These are phyloP conservation scores for Vaccinium darrowii DNA, from an alignment of 148 eudicot genomes.

Conservation along the genomic window DNA sequence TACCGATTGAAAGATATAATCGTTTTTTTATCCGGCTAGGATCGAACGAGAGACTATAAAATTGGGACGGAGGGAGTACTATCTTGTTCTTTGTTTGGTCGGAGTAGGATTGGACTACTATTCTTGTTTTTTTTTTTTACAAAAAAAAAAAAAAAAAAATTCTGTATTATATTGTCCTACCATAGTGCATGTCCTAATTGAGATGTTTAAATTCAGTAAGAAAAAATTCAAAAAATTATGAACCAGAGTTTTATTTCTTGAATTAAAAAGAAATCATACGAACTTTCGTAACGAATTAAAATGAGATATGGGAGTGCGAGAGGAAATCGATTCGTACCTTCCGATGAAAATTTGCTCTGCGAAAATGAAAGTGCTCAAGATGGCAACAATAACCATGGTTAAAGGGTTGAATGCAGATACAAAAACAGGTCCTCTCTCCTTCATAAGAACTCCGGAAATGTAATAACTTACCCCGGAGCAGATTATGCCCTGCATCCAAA, in stretches of 20 bases:
- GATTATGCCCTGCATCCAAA: slow-evolving; percentile 62
- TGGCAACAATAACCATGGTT: slow-evolving; percentile 72
- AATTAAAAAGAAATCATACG: too few relatives aligned
- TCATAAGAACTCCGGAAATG: slow-evolving; percentile 59
- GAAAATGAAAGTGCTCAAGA: slow-evolving; percentile 58
- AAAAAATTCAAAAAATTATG: background rate
- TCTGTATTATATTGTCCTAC: background rate
- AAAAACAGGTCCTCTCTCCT: slow-evolving; percentile 80
- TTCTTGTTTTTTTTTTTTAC: too few relatives aligned
- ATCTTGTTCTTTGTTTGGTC: background rate
- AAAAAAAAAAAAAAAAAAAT: too few relatives aligned
- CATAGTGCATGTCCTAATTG: background rate
- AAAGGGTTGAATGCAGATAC: slow-evolving; percentile 76
- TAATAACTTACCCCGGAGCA: slow-evolving; percentile 65
- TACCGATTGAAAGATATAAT: too few relatives aligned
- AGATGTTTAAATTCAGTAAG: background rate
- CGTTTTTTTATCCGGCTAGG: too few relatives aligned
- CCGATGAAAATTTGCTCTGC: slow-evolving; percentile 61
- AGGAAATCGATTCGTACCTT: slow-evolving; percentile 36
- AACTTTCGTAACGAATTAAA: too few relatives aligned
- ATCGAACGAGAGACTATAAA: too few relatives aligned
- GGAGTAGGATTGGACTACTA: background rate
- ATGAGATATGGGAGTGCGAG: too few relatives aligned
- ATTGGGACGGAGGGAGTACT: background rate
- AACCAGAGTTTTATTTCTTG: too few relatives aligned